Percentiles rank a stretch among this genome's conserved stretches.
Evolutionary conservation across 768 basidiomycete genomes (phyloP).

Genomic region (Suillus spraguei): DNA sequence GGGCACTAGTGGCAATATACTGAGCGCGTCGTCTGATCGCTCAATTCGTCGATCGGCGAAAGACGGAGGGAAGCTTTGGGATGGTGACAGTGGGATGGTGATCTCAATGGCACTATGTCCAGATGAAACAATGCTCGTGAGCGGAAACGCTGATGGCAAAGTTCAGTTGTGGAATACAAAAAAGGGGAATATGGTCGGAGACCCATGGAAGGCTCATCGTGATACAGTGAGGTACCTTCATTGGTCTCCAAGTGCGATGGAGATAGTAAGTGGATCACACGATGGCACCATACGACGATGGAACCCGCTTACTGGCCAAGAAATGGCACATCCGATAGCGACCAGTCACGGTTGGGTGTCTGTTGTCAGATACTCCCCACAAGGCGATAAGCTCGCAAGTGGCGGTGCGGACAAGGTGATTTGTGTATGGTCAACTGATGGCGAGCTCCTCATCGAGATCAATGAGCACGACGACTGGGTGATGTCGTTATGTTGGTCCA

Average conservation of each 20-base stretch:
- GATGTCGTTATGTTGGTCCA: background rate
- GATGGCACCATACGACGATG: slow-evolving; percentile 19
- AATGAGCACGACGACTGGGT: background rate
- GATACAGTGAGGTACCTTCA: slow-evolving; percentile 7
- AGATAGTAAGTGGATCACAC: slow-evolving; percentile 14
- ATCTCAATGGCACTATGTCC: background rate
- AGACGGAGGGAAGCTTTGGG: background rate
- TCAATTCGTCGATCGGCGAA: background rate
- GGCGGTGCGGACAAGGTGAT: background rate
- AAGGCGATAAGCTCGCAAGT: background rate
- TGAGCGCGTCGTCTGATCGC: background rate
- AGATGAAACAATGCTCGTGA: background rate
- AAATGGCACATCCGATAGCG: background rate
- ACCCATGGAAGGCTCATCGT: slow-evolving; percentile 1
- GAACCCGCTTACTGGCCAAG: slow-evolving; percentile 10
- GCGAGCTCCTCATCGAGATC: background rate
- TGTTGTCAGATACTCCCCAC: background rate
- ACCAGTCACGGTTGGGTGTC: background rate
- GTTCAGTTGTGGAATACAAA: background rate
- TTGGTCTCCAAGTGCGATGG: slow-evolving; percentile 17
- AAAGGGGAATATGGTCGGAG: background rate
- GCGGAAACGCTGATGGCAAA: background rate
- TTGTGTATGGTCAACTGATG: background rate
- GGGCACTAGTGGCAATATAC: background rate
- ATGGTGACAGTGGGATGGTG: background rate